Conservation (phyloP, 2,329 filamentous ascomycete species). For the Zasmidium cellare region DNA sequence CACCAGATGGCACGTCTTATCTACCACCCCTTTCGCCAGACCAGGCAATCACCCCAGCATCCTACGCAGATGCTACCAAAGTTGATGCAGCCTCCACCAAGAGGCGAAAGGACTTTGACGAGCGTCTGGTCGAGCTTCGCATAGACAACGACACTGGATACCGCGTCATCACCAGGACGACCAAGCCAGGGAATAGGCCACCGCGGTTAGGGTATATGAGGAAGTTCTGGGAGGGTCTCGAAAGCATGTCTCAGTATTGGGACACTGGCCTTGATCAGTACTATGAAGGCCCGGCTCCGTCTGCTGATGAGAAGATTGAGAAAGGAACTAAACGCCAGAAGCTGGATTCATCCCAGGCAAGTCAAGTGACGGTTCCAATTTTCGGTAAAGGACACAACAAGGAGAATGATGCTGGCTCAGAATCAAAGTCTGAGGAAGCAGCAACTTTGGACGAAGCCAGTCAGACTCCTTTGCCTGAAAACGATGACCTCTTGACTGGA, state of each 20-base stretch:
- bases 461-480: background rate
- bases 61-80: conserved; percentile 30
- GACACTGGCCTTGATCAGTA: conserved; percentile 61
- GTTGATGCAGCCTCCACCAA: conserved; percentile 51
- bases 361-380: conserved; percentile 2
- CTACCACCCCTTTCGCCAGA: conserved; percentile 35
- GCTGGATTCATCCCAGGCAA: conserved; percentile 16
- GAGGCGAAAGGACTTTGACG: conserved; percentile 49
- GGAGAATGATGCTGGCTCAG: background rate
- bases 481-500: background rate
- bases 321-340: conserved; percentile 29
- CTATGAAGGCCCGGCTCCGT: conserved; percentile 37
- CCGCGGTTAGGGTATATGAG: conserved; percentile 57
- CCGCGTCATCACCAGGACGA: conserved; percentile 54
- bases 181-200: conserved; percentile 45
- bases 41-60: conserved; percentile 31
- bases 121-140: conserved; percentile 52
- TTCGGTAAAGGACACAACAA: background rate
- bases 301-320: conserved; percentile 11
- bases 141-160: conserved; percentile 60
- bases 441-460: background rate
- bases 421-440: background rate
- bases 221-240: conserved; percentile 61
- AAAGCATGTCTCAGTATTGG: conserved; percentile 63
- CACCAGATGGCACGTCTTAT: conserved; percentile 37